Evolutionary conservation across 495 filamentous ascomycete species (phyloP), one percentile per base, ranked within the genome.

Genomic region (Penicillium dipodomyicola): DNA sequence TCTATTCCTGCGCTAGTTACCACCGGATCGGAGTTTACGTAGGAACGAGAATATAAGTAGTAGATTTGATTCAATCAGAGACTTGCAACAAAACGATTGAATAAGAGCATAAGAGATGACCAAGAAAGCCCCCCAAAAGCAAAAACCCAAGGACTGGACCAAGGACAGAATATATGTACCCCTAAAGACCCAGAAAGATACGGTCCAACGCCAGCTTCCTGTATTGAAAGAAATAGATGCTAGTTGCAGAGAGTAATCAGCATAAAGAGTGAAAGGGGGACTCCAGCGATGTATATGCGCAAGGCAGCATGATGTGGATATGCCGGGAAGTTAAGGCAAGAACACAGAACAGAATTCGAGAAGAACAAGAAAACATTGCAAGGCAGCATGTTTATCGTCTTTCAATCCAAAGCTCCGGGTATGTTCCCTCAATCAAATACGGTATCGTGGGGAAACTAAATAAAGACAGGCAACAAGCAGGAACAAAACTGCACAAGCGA

Each of bases 161-260:
- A 17, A 39, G 19, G 7, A 41, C 23, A 14, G 6, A 41, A 52
- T 14, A 12, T 52, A 52, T 23, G 12, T 40, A 40, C 35, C 41
- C 23, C 22, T 35, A n/a, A 19, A 23, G 29, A 49, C 29, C 37
- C 39, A 45, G 40, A 43, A 19, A 57, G 50, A 54, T 32, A 35
- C 14, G 10, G 22, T 35, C 37, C 59, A 59, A 63, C 71, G 67
- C 69, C 65, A 37, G 64, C 46, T 67, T 64, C 65, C 64, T 69
- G 61, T 67, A 73, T 72, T 62, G 57, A 64, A 32, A 35, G 37
- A 42, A 17, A 57, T 55, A 47, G 15, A 51, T 49, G 54, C 44
- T 56, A 49, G 22, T 45, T 40, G 32, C 35, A 30, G 14, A 42
- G 57, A 59, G 55, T 50, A 25, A 23, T 20, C 25, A 22, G 25